A percentile compares a stretch with the other conserved stretches of the same genome.
Evolutionary conservation across 2,329 filamentous ascomycete genomes (phyloP).

Genomic region (Scedosporium boydii): DNA sequence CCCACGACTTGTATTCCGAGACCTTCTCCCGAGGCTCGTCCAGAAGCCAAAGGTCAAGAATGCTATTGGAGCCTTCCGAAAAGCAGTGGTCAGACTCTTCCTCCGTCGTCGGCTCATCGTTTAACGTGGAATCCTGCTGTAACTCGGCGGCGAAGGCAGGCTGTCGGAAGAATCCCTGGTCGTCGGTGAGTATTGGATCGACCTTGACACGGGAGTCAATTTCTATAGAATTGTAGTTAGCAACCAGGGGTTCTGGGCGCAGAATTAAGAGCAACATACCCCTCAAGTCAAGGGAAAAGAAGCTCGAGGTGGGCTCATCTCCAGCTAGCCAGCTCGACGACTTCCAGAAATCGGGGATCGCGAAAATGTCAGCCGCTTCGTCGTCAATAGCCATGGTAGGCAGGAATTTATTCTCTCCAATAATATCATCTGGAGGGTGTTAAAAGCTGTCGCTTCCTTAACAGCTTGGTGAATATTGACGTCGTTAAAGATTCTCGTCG

Average conservation of each 20-base stretch:
- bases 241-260: neutral
- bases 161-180: constrained; percentile 33
- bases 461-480: neutral
- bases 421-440: neutral
- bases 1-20: constrained; percentile 56
- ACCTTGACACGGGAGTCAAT: constrained; percentile 1
- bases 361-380: constrained; percentile 47
- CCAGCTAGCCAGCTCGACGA: constrained; percentile 37
- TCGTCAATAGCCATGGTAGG: constrained; percentile 19
- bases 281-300: constrained; percentile 33
- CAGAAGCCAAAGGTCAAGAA: constrained; percentile 37
- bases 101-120: neutral
- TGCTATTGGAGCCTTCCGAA: constrained; percentile 12
- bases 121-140: neutral
- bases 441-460: neutral
- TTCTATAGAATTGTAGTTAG: neutral
- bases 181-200: constrained; percentile 1
- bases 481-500: neutral
- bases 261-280: constrained; percentile 13
- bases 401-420: constrained; percentile 20
- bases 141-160: constrained; percentile 14
- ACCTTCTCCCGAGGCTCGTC: constrained; percentile 19
- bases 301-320: constrained; percentile 17
- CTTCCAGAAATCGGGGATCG: constrained; percentile 51
- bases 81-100: constrained; percentile 8